Base-by-base conservation (phyloP, 176 grass and related monocot genomes). In the Oryza officinalis region DNA sequence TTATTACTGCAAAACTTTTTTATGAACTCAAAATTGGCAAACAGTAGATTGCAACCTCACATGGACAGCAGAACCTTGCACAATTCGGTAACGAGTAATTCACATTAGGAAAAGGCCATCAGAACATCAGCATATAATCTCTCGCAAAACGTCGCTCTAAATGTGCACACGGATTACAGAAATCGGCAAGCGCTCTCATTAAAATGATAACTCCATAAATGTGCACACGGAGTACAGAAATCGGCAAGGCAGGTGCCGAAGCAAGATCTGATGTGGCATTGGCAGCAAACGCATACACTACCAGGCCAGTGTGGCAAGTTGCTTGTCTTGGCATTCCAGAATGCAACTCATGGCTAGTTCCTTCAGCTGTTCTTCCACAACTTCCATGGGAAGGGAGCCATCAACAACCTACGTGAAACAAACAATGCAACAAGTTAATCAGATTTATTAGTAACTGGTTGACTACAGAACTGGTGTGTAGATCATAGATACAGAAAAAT, bases 371-470 rank as follows among this genome's bases (percentile, higher is more conserved):
- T 81, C 77, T 80, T 95, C 93, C 76, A 98, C 85, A 20, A 78
- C 46, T 32, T 98, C 96, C 77, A 98, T 86, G 60, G 89, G 78
- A 65, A 92, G 89, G 85, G 74, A 92, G 45, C 89, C 93, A 41
- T 95, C 89, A 45, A 95, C 65, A 54, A 95, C 65, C 93, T 98
- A 67, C 46, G 74, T 37, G 60, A 74, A 84, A 85, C 40, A 85
- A 43, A 10, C 9, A 77, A 47, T 71, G 15, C 4, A 17, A 14
- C 17, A 69, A 60, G 28, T 63, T 35, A 28, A 31, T 52, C 25
- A 35, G 32, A 23, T 43, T n/a, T 20, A 81, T 40, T 2, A 3
- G 77, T 5, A 77, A 28, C 1, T 23, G 45, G 71, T 44, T 37
- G 70, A 67, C 33, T 41, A 37, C n/a, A 68, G 27, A 66, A 73